Base-by-base conservation (phyloP, 2,329 filamentous ascomycete species). In the Penicillium aurantiogriseum region DNA sequence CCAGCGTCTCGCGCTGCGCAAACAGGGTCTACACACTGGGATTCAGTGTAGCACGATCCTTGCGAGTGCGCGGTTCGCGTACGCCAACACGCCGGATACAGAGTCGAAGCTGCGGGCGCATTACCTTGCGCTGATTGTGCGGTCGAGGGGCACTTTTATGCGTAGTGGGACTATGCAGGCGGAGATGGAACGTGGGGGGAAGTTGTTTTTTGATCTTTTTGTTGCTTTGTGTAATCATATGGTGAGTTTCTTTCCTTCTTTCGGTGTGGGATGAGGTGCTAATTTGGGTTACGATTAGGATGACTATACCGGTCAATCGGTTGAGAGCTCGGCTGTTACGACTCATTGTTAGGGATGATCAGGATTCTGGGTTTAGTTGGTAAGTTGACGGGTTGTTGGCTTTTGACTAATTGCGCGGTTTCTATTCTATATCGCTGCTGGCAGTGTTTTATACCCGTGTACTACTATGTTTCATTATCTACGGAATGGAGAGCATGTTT, bases 131-230 rank as follows among this genome's bases (percentile, higher is more conserved):
- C 85, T 96, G 70, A 96, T 96, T 76, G 95, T 96, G 71, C 87
- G 92, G 63, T 91, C 88, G 67, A 85, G 92, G 64, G 84, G 85
- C 70, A 96, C 91, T 2, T 96, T 97, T 78, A 96, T 96, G 81
- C 84, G 91, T 54, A 96, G 91, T 75, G 91, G 92, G 54, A 96
- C 92, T 4, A 96, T 96, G 92, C 92, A 96, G 77, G 85, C 90
- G 65, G 92, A 96, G 79, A 96, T 97, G 92, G 89, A 89, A 74
- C 85, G 86, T 60, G 92, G 92, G 29, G 91, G 91, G 53, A 89
- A 89, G 69, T 81, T 96, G 58, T 96, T 96, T 79, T 97, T 96
- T 72, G 92, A 96, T 71, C 81, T 96, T 44, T 97, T 96, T 73
- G 92, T 96, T 50, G 91, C 92, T 19, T 85, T 96, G 77, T 92